Evolutionary conservation across 2,329 filamentous ascomycete species (phyloP), one percentile per base, ranked within the genome.

Genomic region (Shiraia sp.): DNA sequence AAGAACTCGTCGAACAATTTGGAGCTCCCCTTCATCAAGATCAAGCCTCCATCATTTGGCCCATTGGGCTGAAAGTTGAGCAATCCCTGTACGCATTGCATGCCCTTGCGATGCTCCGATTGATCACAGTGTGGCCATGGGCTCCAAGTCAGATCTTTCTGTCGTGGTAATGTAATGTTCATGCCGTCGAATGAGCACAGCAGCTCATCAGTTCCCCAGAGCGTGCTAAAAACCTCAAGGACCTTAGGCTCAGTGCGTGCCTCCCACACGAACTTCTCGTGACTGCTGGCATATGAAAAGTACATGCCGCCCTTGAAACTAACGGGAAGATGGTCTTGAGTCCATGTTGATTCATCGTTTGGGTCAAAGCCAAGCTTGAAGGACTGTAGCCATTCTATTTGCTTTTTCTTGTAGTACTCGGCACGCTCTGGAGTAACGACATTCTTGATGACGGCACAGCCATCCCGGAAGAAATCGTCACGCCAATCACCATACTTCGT

Each of bases 1-100:
- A 76, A 77, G 65, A 75, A 78, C 46, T 75, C 61, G 31, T 76
- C 66, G 32, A 67, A 70, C 1, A 76, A 59, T 30, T 70, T 70
- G 7, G 63, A 50, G 5, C 68, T 71, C 3, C 74, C 74, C 22
- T 71, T 69, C 64, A 76, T 71, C 4, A 76, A 49, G 25, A 77
- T 66, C 7, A 78, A 49, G 2, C 74, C 75, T 12, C 75, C 75
- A 39, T 78, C 75, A 2, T 75, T 63, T 2, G 66, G 66, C 0
- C 75, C 75, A 28, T 72, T 73, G 1, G 72, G 74, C 6, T 68
- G 62, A 9, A 68, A 70, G 53, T 76, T 77, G 2, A 76, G 47
- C 4, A 77, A 53, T 0, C 75, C 74, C 24, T 77, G 74, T 0
- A 76, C 59, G 31, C 63, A 69, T 31, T 64, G 58, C 68, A 64